Conservation (phyloP, 768 basidiomycete genomes). For the Trametes coccinea region DNA sequence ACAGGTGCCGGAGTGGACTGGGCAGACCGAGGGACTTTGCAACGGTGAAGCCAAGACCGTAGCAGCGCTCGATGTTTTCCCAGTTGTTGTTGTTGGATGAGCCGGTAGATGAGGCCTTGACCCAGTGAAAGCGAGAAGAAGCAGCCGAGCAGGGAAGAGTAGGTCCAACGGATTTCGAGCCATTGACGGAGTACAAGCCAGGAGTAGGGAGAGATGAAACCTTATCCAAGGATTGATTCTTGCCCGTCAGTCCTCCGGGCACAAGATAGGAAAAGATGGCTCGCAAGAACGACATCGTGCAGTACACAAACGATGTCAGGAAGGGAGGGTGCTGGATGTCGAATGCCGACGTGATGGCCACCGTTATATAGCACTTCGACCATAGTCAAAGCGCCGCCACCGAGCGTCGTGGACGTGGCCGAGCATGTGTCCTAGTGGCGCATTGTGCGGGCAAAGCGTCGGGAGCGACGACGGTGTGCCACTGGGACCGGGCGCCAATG, state of each 20-base stretch:
- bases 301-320: background rate
- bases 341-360: background rate
- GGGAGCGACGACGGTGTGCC: background rate
- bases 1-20: background rate
- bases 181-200: background rate
- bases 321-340: background rate
- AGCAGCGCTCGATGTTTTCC: background rate
- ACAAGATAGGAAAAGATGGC: background rate
- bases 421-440: background rate
- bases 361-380: background rate
- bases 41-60: background rate
- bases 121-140: background rate
- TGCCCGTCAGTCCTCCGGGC: background rate
- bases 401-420: background rate
- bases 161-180: background rate
- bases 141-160: background rate
- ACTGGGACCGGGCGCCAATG: background rate
- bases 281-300: constrained; percentile 6
- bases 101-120: background rate
- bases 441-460: constrained; percentile 1
- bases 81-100: background rate
- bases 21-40: background rate
- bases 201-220: background rate
- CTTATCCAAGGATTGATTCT: background rate
- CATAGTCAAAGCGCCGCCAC: constrained; percentile 1